phyloP scores from a whole-genome alignment of 306 rosid genomes.

The Hippophae gyantsensis region DNA sequence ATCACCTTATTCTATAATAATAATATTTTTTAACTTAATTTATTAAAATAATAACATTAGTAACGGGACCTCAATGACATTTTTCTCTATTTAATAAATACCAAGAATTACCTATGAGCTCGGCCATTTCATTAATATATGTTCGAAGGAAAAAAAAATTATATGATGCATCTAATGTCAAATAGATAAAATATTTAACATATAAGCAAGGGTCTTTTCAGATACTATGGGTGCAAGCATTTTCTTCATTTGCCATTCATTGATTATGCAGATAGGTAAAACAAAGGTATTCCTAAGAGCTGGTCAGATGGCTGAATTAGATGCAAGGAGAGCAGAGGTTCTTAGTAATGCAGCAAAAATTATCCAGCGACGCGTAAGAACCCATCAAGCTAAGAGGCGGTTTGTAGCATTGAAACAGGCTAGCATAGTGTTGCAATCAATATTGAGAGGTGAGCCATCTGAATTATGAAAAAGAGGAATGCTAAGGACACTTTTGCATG shows the following conservation, averaged over 20 bases:
- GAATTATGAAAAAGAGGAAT: conserved; percentile 1
- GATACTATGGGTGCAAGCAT: background rate
- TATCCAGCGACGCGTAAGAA: conserved; percentile 71
- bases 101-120: too few species aligned
- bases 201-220: conserved; percentile 11
- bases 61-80: too few species aligned
- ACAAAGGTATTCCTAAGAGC: conserved; percentile 95
- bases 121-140: too few species aligned
- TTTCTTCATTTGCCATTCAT: conserved; percentile 18
- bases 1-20: too few species aligned
- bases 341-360: conserved; percentile 76
- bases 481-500: conserved; percentile 9
- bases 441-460: conserved; percentile 73
- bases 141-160: too few species aligned
- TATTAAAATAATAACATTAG: too few species aligned
- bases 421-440: conserved; percentile 55
- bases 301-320: conserved; percentile 99
- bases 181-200: background rate
- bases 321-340: conserved; percentile 78
- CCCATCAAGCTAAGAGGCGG: conserved; percentile 69
- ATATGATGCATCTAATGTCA: too few species aligned
- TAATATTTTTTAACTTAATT: too few species aligned
- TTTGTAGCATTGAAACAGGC: conserved; percentile 69
- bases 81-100: too few species aligned
- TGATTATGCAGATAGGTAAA: conserved; percentile 72